Evolutionary conservation across 2,329 filamentous ascomycete genomes (phyloP).

Genomic region (Nothopassalora personata): DNA sequence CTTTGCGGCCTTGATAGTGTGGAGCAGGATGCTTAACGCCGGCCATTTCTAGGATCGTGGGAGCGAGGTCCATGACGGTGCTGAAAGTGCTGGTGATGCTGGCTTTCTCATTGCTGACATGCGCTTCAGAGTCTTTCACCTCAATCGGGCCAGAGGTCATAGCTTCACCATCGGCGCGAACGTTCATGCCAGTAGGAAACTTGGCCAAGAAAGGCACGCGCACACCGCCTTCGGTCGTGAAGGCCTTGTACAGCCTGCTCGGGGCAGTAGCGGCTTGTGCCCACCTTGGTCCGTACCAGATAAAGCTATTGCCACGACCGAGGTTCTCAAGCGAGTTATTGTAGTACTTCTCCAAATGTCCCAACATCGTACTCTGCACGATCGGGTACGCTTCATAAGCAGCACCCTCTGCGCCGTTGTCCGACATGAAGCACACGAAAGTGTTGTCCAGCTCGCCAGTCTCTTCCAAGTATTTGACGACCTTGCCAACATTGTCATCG

Average conservation of each 20-base stretch:
- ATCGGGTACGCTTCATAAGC: conserved; percentile 56
- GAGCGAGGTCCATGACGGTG: conserved; percentile 41
- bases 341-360: conserved; percentile 54
- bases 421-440: conserved; percentile 58
- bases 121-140: conserved; percentile 26
- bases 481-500: conserved; percentile 56
- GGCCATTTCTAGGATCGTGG: conserved; percentile 45
- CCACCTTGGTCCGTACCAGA: conserved; percentile 58
- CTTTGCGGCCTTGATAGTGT: conserved; percentile 45
- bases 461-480: conserved; percentile 51
- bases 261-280: conserved; percentile 51
- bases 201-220: conserved; percentile 49
- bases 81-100: conserved; percentile 49
- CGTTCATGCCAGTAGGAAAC: conserved; percentile 24
- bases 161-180: conserved; percentile 15
- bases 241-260: conserved; percentile 44
- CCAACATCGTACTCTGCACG: conserved; percentile 50
- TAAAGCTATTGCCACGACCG: conserved; percentile 52
- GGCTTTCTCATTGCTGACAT: conserved; percentile 19
- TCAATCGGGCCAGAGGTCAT: conserved; percentile 46
- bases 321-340: conserved; percentile 55
- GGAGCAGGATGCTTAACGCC: conserved; percentile 50
- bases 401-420: conserved; percentile 59
- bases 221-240: conserved; percentile 46
- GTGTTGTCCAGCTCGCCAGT: conserved; percentile 59